Percentiles rank a stretch among this genome's conserved stretches.
phyloP scores from a whole-genome alignment of 2,329 filamentous ascomycete genomes.

The Xylariaceae sp. region DNA sequence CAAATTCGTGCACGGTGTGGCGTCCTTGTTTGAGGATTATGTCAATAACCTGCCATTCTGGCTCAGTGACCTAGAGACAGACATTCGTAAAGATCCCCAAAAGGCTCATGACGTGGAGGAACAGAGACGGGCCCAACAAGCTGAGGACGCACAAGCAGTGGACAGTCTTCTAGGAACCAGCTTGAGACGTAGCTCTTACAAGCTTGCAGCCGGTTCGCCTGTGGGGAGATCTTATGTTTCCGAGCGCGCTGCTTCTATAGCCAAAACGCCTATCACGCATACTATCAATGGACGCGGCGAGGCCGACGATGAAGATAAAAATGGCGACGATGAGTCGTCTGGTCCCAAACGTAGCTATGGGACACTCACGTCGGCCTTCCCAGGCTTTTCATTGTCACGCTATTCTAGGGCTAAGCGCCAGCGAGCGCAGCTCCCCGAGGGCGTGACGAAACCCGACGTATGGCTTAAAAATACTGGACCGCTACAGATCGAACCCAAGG shows the following conservation, averaged over 20 bases:
- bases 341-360: conserved; percentile 50
- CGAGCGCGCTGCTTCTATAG: conserved; percentile 59
- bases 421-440: conserved; percentile 72
- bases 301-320: conserved; percentile 35
- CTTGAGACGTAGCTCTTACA: conserved; percentile 57
- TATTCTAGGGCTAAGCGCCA: conserved; percentile 67
- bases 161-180: conserved; percentile 78
- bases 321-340: conserved; percentile 43
- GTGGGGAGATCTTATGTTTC: conserved; percentile 69
- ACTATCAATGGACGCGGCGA: conserved; percentile 32
- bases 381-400: conserved; percentile 80
- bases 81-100: conserved; percentile 93
- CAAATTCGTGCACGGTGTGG: conserved; percentile 94
- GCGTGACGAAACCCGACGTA: conserved; percentile 80
- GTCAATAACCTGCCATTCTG: conserved; percentile 97
- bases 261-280: conserved; percentile 37
- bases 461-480: conserved; percentile 97
- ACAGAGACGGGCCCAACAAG: conserved; percentile 77
- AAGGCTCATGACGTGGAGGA: conserved; percentile 91
- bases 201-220: conserved; percentile 68
- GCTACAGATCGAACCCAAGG: conserved; percentile 93
- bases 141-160: conserved; percentile 86
- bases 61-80: conserved; percentile 87
- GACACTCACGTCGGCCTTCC: conserved; percentile 74
- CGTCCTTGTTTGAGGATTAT: conserved; percentile 90